Evolutionary conservation across 2,329 filamentous ascomycete genomes (phyloP).

Genomic region (Fusarium sp.): DNA sequence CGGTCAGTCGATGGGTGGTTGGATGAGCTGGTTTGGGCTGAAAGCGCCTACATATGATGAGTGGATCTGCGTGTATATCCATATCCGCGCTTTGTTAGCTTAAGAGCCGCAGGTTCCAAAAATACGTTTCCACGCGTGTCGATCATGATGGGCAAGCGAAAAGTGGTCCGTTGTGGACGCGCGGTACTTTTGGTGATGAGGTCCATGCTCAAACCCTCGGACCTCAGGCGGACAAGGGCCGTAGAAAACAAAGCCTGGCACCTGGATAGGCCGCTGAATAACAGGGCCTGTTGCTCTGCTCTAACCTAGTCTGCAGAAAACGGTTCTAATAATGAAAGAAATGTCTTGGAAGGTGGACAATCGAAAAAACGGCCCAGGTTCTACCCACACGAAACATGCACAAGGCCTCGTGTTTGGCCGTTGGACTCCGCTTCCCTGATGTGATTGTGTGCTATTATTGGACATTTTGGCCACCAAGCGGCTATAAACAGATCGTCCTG

Average conservation of each 20-base stretch:
- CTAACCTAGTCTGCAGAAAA: slow-evolving; percentile 10
- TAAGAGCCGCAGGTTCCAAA: slow-evolving; percentile 9
- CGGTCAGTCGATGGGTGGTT: slow-evolving; percentile 28
- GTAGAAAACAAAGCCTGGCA: no score
- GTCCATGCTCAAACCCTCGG: not conserved
- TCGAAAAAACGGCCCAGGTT: slow-evolving; percentile 9
- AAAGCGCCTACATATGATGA: slow-evolving; percentile 14
- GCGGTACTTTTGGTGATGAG: no score
- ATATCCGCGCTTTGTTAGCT: not conserved
- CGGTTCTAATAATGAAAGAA: slow-evolving; percentile 27
- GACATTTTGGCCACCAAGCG: slow-evolving; percentile 27
- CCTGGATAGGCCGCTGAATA: slow-evolving; percentile 8
- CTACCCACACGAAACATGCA: slow-evolving; percentile 27
- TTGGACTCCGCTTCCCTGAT: slow-evolving; percentile 20
- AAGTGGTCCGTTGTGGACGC: not conserved
- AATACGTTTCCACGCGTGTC: slow-evolving; percentile 22
- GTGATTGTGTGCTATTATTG: slow-evolving; percentile 37
- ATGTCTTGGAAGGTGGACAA: slow-evolving; percentile 5
- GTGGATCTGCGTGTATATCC: slow-evolving; percentile 4
- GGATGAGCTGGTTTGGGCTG: slow-evolving; percentile 22
- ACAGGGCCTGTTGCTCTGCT: slow-evolving; percentile 2
- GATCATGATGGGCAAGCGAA: slow-evolving; percentile 22
- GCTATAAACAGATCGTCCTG: slow-evolving; percentile 26
- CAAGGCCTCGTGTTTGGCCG: slow-evolving; percentile 31
- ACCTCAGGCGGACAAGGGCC: slow-evolving; percentile 4